Base-by-base conservation (phyloP, 108 stramenopile species). In the Fragilariopsis cylindrus region DNA sequence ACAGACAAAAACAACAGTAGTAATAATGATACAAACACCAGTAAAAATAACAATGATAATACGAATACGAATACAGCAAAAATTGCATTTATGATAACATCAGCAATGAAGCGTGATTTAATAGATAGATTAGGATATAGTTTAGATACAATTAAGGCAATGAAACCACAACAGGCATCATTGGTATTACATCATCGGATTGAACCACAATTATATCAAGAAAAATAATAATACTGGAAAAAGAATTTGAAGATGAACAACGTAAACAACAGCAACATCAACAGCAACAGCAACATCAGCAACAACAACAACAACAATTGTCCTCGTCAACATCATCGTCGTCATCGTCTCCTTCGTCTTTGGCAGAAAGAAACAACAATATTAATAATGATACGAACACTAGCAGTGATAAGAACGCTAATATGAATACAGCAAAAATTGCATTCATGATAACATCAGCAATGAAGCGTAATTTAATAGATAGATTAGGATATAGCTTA, bases 81-180 rank as follows among this genome's bases (percentile, higher is more conserved):
- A 57, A 75, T 88, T 49, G 82, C 87, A 19, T 88, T 88, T 52
- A 84, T 88, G 82, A 84, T 88, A n/a, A 85, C 87, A 30, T 43
- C 78, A 11, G 48, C 78, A 9, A 84, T 84, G 81, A 77, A 76
- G 66, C 56, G 76, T 19, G 72, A 76, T 62, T 52, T 89, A 52
- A 52, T 9, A 2, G 56, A 79, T 4, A n/a, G 47, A 4, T 53
- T 89, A 58, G 83, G 85, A 48, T 89, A 89, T 45, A 30, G 45
- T 0, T 63, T 48, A 16, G 70, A 77, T 3, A 45, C 75, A 0
- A 72, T 86, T 50, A 82, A 81, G 58, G 5, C 43, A 16, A 78
- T 86, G 76, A 83, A 72, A 19, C 85, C 85, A 9, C 30, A 81
- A 43, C 80, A 86, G 48, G 85, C 85, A 13, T 75, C 78, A 5